phyloP scores from a whole-genome alignment of 1,284 basidiomycete genomes.

The Bjerkandera adusta region DNA sequence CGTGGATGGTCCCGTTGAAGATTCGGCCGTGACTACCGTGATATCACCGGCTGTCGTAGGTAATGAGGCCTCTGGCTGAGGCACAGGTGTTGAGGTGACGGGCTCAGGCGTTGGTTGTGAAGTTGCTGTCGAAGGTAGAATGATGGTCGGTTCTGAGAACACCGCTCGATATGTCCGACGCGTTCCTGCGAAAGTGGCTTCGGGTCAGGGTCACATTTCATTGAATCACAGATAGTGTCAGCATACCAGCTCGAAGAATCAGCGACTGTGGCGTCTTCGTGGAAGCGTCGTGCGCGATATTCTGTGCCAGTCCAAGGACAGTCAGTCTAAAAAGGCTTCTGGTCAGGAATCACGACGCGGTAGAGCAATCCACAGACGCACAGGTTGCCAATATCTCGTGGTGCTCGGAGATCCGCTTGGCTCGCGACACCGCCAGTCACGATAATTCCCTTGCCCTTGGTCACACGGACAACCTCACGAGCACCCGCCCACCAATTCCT shows the following conservation, averaged over 20 bases:
- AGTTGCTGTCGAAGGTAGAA: constrained; percentile 40
- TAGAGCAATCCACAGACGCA: constrained; percentile 34
- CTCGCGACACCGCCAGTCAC: constrained; percentile 61
- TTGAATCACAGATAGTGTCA: no score
- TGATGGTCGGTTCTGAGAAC: constrained; percentile 65
- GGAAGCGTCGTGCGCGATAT: constrained; percentile 60
- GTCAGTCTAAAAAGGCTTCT: constrained; percentile 33
- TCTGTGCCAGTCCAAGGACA: constrained; percentile 63
- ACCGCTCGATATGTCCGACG: constrained; percentile 66
- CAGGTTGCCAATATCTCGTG: constrained; percentile 74
- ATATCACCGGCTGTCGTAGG: no score
- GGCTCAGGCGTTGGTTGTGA: background rate
- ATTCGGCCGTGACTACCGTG: no score
- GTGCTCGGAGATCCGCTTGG: constrained; percentile 61
- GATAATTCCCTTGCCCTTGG: constrained; percentile 72
- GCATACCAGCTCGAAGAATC: constrained; percentile 70
- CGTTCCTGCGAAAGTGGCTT: constrained; percentile 47
- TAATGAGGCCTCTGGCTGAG: no score
- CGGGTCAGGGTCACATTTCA: no score
- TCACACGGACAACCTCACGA: constrained; percentile 70
- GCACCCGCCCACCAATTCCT: constrained; percentile 83
- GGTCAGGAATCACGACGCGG: background rate
- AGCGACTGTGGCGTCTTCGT: constrained; percentile 63
- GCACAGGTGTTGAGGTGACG: background rate
- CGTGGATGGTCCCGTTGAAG: no score